Percentiles rank a stretch among this genome's conserved stretches.
phyloP scores from a whole-genome alignment of 2,329 filamentous ascomycete genomes.

The Aspergillus versicolor region DNA sequence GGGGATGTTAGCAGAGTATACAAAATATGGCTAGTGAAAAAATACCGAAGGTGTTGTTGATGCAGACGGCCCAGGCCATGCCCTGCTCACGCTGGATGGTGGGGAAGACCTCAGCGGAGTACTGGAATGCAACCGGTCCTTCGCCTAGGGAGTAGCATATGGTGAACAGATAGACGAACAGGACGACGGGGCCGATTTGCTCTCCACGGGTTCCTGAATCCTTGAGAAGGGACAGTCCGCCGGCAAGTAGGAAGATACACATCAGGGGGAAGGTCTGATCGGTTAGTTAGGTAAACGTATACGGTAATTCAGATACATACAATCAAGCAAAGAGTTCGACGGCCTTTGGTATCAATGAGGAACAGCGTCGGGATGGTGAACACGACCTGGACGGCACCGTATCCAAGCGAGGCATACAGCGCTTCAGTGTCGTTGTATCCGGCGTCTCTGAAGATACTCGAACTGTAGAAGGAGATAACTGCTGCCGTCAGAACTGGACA shows the following conservation, averaged over 20 bases:
- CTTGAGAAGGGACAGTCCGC: constrained; percentile 56
- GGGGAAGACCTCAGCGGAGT: constrained; percentile 53
- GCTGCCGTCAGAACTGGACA: constrained; percentile 42
- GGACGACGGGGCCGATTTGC: constrained; percentile 24
- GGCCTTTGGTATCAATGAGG: constrained; percentile 66
- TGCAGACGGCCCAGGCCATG: constrained; percentile 26
- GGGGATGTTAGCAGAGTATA: constrained; percentile 20
- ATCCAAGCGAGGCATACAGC: constrained; percentile 62
- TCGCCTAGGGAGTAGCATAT: constrained; percentile 64
- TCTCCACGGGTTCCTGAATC: constrained; percentile 27
- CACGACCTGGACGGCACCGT: constrained; percentile 59
- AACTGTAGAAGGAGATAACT: constrained; percentile 69
- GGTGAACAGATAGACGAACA: constrained; percentile 63
- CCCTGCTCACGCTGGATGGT: constrained; percentile 5
- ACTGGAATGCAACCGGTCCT: constrained; percentile 52
- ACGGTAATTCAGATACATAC: not conserved
- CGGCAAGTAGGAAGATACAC: constrained; percentile 62
- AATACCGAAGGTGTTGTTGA: constrained; percentile 16
- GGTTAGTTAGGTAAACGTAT: not conserved
- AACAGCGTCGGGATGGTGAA: constrained; percentile 62
- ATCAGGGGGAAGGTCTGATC: constrained; percentile 60
- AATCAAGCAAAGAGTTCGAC: constrained; percentile 49
- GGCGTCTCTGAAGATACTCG: constrained; percentile 54
- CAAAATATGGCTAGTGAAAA: not conserved
- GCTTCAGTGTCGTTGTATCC: constrained; percentile 54